phyloP scores from a whole-genome alignment of 768 basidiomycete species.

The Panaeolus papilionaceus region DNA sequence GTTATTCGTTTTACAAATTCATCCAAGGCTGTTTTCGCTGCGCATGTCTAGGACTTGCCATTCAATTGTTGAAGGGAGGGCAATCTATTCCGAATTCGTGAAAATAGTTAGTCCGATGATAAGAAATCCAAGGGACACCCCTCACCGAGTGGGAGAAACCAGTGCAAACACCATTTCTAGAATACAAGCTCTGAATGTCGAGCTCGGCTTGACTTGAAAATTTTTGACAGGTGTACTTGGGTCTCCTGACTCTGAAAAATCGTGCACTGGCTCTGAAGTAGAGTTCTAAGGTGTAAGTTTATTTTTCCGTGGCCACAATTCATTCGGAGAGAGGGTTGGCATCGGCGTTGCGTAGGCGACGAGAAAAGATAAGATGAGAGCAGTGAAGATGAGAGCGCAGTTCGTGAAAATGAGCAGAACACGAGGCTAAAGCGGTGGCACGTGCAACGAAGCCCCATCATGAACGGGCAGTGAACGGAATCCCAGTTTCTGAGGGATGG shows the following conservation, averaged over 20 bases:
- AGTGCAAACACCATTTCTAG: background rate
- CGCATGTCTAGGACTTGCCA: no score
- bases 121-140: background rate
- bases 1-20: no score
- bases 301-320: no score
- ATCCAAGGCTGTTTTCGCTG: no score
- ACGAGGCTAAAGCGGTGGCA: background rate
- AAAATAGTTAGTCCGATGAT: conserved; percentile 5
- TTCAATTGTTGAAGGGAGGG: no score
- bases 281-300: no score
- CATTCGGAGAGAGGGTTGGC: no score
- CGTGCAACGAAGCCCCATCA: background rate
- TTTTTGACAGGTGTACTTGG: conserved; percentile 3
- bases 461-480: background rate
- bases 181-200: background rate
- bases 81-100: background rate
- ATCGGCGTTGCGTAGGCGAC: no score
- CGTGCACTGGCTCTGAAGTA: background rate
- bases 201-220: background rate
- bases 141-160: background rate
- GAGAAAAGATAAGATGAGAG: no score
- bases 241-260: background rate
- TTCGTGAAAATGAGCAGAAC: background rate
- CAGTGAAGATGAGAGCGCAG: no score
- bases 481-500: no score